Conservation (phyloP, 2,329 filamentous ascomycete genomes). For the Calonectria naviculata region DNA sequence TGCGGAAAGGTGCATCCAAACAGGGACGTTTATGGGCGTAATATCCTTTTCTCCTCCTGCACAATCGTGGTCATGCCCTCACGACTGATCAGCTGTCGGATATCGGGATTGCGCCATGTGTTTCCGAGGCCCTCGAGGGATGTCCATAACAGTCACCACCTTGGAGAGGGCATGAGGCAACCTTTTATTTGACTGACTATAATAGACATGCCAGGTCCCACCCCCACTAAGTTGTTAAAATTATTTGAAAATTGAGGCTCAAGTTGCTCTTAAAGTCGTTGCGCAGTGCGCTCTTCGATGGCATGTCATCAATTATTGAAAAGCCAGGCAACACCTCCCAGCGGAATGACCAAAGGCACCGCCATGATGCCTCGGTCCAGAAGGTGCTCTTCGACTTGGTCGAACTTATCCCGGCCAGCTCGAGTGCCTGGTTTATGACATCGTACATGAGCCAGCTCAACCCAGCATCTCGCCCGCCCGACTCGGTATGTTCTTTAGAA, state of each 20-base stretch:
- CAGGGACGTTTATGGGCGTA: background rate
- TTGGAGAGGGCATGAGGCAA: conserved; percentile 12
- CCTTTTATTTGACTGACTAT: background rate
- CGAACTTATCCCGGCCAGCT: conserved; percentile 35
- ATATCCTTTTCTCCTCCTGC: background rate
- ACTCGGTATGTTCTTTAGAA: conserved; percentile 30
- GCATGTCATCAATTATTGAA: conserved; percentile 29
- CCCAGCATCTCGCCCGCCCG: conserved; percentile 18
- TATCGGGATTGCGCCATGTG: background rate
- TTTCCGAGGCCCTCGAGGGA: background rate
- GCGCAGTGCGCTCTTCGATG: conserved; percentile 17
- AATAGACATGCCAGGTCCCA: conserved; percentile 16
- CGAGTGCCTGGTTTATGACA: conserved; percentile 36
- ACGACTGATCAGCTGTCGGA: conserved; percentile 1
- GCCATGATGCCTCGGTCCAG: conserved; percentile 24
- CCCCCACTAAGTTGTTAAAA: background rate
- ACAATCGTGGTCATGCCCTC: background rate
- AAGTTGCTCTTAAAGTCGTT: background rate
- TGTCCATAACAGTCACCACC: background rate
- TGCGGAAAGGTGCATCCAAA: background rate
- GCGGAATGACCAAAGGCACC: conserved; percentile 13
- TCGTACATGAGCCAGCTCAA: conserved; percentile 31
- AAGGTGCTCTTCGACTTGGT: conserved; percentile 26
- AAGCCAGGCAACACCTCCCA: conserved; percentile 5
- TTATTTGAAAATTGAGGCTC: conserved; percentile 13